Percentiles rank a stretch among this genome's conserved stretches.
These are phyloP conservation scores for Magnaporthiopsis rhizophila DNA, from an alignment of 2,329 filamentous ascomycete species.

Conservation along the genomic window DNA sequence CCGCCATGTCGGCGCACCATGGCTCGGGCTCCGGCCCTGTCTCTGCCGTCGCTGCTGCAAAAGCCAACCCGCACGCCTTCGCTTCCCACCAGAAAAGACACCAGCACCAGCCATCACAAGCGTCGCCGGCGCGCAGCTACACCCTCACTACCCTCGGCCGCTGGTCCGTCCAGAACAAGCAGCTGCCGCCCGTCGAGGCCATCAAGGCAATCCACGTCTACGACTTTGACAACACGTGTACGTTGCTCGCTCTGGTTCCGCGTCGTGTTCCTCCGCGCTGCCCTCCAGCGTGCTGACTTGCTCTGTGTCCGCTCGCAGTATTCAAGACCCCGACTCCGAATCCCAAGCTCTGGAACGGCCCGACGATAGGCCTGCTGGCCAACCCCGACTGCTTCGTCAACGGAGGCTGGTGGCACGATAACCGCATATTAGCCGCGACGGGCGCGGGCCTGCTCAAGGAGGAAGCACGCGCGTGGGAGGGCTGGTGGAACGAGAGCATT, in stretches of 20 bases:
- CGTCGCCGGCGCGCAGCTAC: constrained; percentile 11
- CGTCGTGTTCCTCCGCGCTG: not conserved
- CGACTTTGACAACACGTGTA: constrained; percentile 95
- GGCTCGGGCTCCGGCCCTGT: constrained; percentile 5
- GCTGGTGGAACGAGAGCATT: constrained; percentile 95
- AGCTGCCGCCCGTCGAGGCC: constrained; percentile 49
- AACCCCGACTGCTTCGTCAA: constrained; percentile 68
- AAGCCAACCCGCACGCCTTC: constrained; percentile 1
- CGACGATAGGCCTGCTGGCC: constrained; percentile 69
- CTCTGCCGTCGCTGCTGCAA: not conserved
- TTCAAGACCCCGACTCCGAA: constrained; percentile 91
- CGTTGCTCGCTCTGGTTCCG: constrained; percentile 20
- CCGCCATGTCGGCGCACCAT: constrained; percentile 3
- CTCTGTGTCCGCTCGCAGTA: constrained; percentile 40
- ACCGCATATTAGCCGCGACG: constrained; percentile 74
- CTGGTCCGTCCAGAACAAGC: constrained; percentile 73
- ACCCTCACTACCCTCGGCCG: constrained; percentile 71
- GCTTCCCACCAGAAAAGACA: not conserved
- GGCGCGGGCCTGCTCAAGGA: constrained; percentile 76
- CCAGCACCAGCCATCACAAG: not conserved
- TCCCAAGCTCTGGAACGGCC: constrained; percentile 73
- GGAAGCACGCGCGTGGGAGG: constrained; percentile 76
- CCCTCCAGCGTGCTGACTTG: not conserved
- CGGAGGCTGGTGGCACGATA: constrained; percentile 97
- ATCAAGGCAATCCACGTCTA: constrained; percentile 85